A percentile compares a stretch with the other conserved stretches of the same genome.
phyloP scores from a whole-genome alignment of 208 protist species.

The Crithidia mellificae region DNA sequence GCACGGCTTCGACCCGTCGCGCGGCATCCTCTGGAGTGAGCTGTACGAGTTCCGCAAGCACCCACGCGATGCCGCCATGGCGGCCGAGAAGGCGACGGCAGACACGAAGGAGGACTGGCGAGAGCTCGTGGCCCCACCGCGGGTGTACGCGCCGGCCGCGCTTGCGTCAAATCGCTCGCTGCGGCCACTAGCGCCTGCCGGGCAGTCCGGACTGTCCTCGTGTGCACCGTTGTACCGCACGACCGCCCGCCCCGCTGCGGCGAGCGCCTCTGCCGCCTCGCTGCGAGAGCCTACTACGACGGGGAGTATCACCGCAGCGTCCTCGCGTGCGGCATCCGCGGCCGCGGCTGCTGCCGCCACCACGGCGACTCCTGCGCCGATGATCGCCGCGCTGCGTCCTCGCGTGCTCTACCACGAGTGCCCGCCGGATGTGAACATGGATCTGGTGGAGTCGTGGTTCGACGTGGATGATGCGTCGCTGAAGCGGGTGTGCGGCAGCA shows the following conservation, averaged over 20 bases:
- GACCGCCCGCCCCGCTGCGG: neutral
- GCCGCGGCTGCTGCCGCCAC: neutral
- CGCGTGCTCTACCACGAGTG: constrained; percentile 30
- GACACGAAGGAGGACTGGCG: constrained; percentile 22
- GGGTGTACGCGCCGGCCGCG: constrained; percentile 15
- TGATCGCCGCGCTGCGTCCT: neutral
- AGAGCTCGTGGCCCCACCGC: constrained; percentile 30
- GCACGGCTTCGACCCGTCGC: constrained; percentile 60
- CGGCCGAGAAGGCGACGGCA: neutral
- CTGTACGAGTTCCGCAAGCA: constrained; percentile 48
- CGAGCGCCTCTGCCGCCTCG: neutral
- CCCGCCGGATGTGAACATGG: constrained; percentile 15
- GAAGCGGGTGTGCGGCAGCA: constrained; percentile 3
- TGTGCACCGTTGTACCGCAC: neutral
- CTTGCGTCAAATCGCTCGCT: neutral
- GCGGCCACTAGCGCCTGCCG: neutral
- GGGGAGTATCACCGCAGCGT: too few relatives aligned
- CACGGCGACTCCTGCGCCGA: neutral
- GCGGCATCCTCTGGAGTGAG: constrained; percentile 72
- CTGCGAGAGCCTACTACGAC: neutral
- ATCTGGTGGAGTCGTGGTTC: constrained; percentile 18
- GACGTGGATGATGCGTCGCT: constrained; percentile 22
- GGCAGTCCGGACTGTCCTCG: neutral
- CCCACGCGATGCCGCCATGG: neutral
- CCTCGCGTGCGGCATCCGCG: constrained; percentile 10